Evolutionary conservation across 768 basidiomycete genomes (phyloP).

Genomic region (Termitomyces sp.): DNA sequence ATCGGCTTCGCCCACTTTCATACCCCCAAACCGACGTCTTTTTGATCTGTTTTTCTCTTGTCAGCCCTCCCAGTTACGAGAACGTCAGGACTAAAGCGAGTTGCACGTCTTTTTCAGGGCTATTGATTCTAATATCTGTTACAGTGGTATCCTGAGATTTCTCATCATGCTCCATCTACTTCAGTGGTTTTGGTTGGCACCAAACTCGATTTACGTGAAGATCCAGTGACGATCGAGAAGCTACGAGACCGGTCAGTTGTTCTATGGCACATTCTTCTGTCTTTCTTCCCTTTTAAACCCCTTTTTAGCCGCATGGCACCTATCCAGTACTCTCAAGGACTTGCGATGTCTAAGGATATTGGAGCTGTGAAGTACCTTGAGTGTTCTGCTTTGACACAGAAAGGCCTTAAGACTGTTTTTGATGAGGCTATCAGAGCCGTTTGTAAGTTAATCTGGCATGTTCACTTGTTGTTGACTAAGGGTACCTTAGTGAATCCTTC

Average conservation of each 20-base stretch:
- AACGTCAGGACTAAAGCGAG: conserved; percentile 96
- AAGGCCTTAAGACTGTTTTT: conserved; percentile 98
- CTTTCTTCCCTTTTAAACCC: not conserved
- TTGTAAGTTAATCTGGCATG: conserved; percentile 49
- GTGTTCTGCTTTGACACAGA: conserved; percentile 95
- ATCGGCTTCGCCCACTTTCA: conserved; percentile 93
- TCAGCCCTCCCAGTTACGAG: conserved; percentile 97
- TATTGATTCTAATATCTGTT: conserved; percentile 13
- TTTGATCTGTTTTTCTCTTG: conserved; percentile 97
- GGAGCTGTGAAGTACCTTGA: conserved; percentile 95
- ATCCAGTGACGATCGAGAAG: conserved; percentile 89
- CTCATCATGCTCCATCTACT: conserved; percentile 94
- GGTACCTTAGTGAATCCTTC: conserved; percentile 67
- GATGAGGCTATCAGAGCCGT: conserved; percentile 99
- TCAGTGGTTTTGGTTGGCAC: conserved; percentile 95
- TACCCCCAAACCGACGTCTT: conserved; percentile 99
- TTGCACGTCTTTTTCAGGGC: not conserved
- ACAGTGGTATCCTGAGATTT: conserved; percentile 96
- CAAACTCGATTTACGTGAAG: conserved; percentile 96
- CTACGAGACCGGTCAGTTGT: conserved; percentile 75
- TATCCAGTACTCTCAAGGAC: conserved; percentile 88
- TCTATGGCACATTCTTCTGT: not conserved
- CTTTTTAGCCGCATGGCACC: conserved; percentile 82
- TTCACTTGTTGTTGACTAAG: not conserved
- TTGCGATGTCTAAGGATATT: conserved; percentile 89